Evolutionary conservation across 2,329 filamentous ascomycete genomes (phyloP), one percentile per base, ranked within the genome.

Genomic region (Exophiala lecanii-corni): DNA sequence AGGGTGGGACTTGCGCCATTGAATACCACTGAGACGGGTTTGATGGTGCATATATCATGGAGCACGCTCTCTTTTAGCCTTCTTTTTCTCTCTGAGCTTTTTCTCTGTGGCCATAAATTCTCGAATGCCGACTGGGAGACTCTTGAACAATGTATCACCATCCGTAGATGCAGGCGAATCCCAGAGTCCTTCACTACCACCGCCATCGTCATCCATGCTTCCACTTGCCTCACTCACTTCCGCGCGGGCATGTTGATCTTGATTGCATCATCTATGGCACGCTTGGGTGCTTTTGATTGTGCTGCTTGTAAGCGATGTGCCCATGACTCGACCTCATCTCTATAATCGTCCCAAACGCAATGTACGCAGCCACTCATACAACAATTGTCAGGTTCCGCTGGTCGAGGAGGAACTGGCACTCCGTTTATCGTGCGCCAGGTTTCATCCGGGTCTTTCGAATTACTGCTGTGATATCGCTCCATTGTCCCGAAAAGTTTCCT

Each of bases 101-200:
- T 97, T 97, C 71, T 98, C 92, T 47, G 84, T 89, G 71, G 84
- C 88, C 91, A 98, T 97, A 59, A 98, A 98, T 64, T 95, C 91
- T 49, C 87, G 74, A 53, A 98, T 96, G 0, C 91, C 92, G 7
- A 97, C 86, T 0, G 92, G 91, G 39, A 98, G 81, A 54, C 79
- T 79, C 37, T 79, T 77, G 58, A 94, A 94, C 25, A 94, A 61
- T 2, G 66, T 64, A 70, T 68, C 57, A 65, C 69, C 32, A 57
- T 58, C 52, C 59, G 28, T 36, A 15, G 54, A 61, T 9, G 62
- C 63, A 19, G 70, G 62, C 10, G 57, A 43, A 17, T 64, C 59
- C 85, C 84, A 88, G 57, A 82, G 83, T 10, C 76, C 70, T 55
- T 84, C 80, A 44, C 81, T 86, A 2, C 84, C 86, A 18, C 84